A percentile compares a stretch with the other conserved stretches of the same genome.
Conservation (phyloP, 192 early-diverging fungal genomes). For the Obelidium mucronatum region DNA sequence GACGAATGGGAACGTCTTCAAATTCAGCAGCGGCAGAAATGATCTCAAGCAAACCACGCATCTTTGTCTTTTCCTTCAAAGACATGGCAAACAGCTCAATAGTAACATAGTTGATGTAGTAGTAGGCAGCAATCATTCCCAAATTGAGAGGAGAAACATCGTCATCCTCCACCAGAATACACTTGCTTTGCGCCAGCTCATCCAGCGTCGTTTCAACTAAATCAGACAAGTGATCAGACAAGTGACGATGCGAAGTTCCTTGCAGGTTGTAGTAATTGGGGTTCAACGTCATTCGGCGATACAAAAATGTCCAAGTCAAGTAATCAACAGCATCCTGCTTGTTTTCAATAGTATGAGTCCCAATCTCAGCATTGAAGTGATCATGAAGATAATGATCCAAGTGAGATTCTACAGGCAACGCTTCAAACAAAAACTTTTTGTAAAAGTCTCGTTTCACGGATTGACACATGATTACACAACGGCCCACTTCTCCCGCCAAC, state of each 20-base stretch:
- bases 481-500: conserved; percentile 59
- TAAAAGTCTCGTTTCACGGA: conserved; percentile 95
- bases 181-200: conserved; percentile 88
- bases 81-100: conserved; percentile 94
- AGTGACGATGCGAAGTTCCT: conserved; percentile 84
- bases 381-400: conserved; percentile 95
- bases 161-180: conserved; percentile 66
- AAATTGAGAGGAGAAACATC: conserved; percentile 86
- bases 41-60: conserved; percentile 93
- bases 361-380: conserved; percentile 96
- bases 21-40: conserved; percentile 94
- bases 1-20: conserved; percentile 89
- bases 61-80: conserved; percentile 83
- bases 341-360: conserved; percentile 92
- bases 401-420: conserved; percentile 94
- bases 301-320: conserved; percentile 98
- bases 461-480: conserved; percentile 94
- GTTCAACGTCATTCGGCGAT: conserved; percentile 94
- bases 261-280: conserved; percentile 96
- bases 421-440: conserved; percentile 97
- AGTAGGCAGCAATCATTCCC: conserved; percentile 98
- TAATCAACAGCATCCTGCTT: conserved; percentile 99
- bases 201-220: conserved; percentile 90
- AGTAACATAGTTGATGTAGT: conserved; percentile 94
- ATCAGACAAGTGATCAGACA: conserved; percentile 94